phyloP scores from a whole-genome alignment of 768 basidiomycete genomes.

The Mycena leptocephala region DNA sequence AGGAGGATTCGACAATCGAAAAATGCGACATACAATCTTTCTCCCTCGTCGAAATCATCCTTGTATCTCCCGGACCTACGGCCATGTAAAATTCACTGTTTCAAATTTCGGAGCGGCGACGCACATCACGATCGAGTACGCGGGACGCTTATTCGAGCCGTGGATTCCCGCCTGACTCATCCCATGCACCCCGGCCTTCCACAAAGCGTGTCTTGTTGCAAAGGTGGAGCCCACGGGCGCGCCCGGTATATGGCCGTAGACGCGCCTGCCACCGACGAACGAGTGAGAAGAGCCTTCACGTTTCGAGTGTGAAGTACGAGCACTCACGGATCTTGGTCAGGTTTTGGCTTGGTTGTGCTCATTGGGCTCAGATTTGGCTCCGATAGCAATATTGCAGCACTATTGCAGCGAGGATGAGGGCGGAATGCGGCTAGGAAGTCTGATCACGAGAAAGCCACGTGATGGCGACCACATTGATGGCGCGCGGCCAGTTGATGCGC shows the following conservation, averaged over 20 bases:
- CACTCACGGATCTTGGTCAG: conserved; percentile 3
- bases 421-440: too few species aligned
- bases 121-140: conserved; percentile 59
- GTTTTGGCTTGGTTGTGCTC: not conserved
- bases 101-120: not conserved
- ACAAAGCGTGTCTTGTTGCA: conserved; percentile 35
- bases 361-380: not conserved
- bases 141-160: conserved; percentile 48
- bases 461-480: too few species aligned
- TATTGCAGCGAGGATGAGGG: too few species aligned
- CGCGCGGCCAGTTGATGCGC: too few species aligned
- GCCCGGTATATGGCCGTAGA: conserved; percentile 49
- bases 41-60: conserved; percentile 57
- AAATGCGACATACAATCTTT: conserved; percentile 48
- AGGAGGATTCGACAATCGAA: not conserved
- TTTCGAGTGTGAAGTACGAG: not conserved
- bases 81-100: not conserved
- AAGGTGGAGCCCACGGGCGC: conserved; percentile 43
- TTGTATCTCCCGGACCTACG: conserved; percentile 56
- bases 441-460: too few species aligned
- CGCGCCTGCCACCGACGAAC: conserved; percentile 33
- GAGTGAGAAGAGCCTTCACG: not conserved
- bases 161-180: conserved; percentile 56
- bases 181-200: conserved; percentile 51
- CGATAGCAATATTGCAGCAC: too few species aligned